Conservation (phyloP, 257 asterid species). For the Plantago ovata region DNA sequence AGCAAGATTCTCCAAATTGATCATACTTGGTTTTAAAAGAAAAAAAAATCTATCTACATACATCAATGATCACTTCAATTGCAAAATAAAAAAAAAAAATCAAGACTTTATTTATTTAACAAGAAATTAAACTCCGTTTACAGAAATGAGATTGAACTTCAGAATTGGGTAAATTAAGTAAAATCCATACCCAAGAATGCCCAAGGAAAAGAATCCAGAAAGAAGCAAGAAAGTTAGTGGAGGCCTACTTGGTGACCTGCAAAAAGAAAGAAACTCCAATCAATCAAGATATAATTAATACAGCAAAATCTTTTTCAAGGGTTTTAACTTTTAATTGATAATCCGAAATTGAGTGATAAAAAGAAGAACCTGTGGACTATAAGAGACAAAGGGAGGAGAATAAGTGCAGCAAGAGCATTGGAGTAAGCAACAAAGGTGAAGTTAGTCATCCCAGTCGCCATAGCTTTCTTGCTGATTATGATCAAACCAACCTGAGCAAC, state of each 20-base stretch:
- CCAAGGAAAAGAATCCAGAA: constrained; percentile 64
- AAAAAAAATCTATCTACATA: too few relatives aligned
- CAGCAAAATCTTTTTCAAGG: background rate
- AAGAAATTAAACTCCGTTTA: background rate
- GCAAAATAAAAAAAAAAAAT: background rate
- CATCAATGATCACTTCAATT: constrained; percentile 1
- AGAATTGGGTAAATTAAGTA: background rate
- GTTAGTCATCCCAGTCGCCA: constrained; percentile 81
- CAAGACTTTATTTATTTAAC: background rate
- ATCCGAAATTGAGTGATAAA: background rate
- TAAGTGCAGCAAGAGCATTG: constrained; percentile 72
- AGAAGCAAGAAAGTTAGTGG: constrained; percentile 49
- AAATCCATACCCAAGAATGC: constrained; percentile 86
- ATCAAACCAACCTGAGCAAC: constrained; percentile 76
- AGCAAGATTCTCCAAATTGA: too few relatives aligned
- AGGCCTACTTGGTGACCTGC: constrained; percentile 64
- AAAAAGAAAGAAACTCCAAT: constrained; percentile 9
- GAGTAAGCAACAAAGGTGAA: constrained; percentile 77
- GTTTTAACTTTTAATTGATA: background rate
- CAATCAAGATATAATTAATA: background rate
- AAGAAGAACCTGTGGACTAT: constrained; percentile 49
- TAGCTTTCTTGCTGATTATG: constrained; percentile 67
- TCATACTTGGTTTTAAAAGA: too few relatives aligned
- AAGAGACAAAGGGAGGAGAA: constrained; percentile 78
- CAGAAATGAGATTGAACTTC: background rate